Evolutionary conservation across 2,329 filamentous ascomycete genomes (phyloP), one percentile per base, ranked within the genome.

Genomic region (Aspergillus pseudotamarii): DNA sequence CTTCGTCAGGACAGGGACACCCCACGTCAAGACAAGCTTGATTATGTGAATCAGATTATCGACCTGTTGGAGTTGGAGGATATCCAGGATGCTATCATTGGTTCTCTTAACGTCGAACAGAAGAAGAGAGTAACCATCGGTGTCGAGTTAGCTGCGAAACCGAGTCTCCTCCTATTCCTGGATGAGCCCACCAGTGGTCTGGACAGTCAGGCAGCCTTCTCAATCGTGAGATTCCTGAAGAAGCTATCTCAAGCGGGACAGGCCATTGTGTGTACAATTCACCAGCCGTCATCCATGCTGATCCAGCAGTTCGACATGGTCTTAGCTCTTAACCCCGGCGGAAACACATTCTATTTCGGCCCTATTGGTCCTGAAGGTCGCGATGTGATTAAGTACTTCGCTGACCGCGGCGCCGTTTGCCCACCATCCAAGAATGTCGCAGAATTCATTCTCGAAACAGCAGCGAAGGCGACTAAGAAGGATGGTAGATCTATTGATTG

Each of bases 291-390:
- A 2, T 88, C 87, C 1, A 84, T 90, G 63, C 80, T 92, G 2
- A 88, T 91, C 61, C 85, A 91, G 71, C 84, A 91, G 71, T 92
- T 92, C 75, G 89, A 92, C 73, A 90, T 90, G 84, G 86, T 92
- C 21, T 82, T 92, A 1, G 87, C 88, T 2, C 81, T 92, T 36
- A 89, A 90, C 69, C 88, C 85, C 0, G 88, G 88, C 19, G 89
- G 88, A 23, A 89, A 90, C 71, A 89, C 87, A 0, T 90, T 91
- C 76, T 93, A 92, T 76, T 92, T 92, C 62, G 90, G 90, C 0
- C 85, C 88, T 0, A 86, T 92, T 14, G 90, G 90, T 60, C 82
- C 89, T n/a, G 86, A 89, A 48, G 89, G 89, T 6, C 79, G 82
- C 4, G 84, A 85, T 16, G 86, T 92, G 1, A 84, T 88, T 69